Evolutionary conservation across 352 stramenopile species (phyloP), one percentile per base, ranked within the genome.

Genomic region (Plasmopara muralis): DNA sequence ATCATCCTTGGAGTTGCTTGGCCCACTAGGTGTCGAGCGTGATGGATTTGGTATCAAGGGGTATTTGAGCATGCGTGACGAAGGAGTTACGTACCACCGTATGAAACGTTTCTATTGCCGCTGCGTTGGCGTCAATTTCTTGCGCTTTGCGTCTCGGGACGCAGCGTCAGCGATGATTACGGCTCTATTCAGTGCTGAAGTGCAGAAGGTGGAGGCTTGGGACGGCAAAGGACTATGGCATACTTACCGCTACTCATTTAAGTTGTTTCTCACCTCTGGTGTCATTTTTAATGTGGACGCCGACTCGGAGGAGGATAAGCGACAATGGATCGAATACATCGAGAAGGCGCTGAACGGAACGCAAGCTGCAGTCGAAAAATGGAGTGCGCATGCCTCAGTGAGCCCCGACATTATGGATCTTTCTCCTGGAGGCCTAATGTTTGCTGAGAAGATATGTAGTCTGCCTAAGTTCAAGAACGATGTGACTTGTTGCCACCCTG

Each of bases 101-200:
- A 92, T 92, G 82, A 89, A 87, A 58, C 78, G 78, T 25, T 92
- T 82, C 62, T 92, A 84, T 62, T 89, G 77, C 53, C 78, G 77
- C 41, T 83, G 76, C 46, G 74, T 87, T n/a, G 82, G 82, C 7
- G 69, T 89, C 38, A 88, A 88, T 52, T 87, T 92, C 57, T 84
- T 54, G 30, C 74, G 82, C 9, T 92, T 89, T 50, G 72, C 73
- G 47, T 81, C 76, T 38, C 74, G 77, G 9, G 77, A 88, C 44
- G 66, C 66, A n/a, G 74, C 78, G 29, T 78, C 64, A 33, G 52
- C 64, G 14, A 66, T 86, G 51, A 72, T 84, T 46, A 67, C 77
- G n/a, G 82, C 78, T 9, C 45, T 75, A 15, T 86, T 87, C 38
- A 77, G 66, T 57, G 77, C 72, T 39, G 82, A 92, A 50, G 70